phyloP scores from a whole-genome alignment of 495 filamentous ascomycete species.

The Bryoglossum gracile region DNA sequence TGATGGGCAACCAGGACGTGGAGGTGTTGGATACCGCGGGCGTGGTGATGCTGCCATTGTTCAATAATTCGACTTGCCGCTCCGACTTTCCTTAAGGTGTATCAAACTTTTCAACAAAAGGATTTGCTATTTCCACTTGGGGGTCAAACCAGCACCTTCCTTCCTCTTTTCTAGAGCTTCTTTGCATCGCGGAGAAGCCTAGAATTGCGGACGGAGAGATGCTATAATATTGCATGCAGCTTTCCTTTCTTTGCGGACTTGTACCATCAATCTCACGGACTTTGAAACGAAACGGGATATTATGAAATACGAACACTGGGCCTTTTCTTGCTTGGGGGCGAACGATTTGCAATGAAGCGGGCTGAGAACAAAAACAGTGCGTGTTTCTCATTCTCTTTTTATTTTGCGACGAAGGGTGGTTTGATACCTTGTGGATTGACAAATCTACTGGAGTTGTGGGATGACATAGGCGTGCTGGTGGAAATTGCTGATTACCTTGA shows the following conservation, averaged over 20 bases:
- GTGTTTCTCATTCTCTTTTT: background rate
- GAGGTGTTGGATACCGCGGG: conserved; percentile 23
- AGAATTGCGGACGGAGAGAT: background rate
- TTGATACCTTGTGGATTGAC: conserved; percentile 7
- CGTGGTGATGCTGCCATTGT: conserved; percentile 12
- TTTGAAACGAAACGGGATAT: conserved; percentile 16
- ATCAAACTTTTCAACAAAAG: conserved; percentile 16
- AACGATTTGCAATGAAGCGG: background rate
- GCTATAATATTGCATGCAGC: background rate
- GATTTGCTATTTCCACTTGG: conserved; percentile 15
- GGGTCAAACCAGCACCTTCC: conserved; percentile 3
- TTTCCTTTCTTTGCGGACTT: conserved; percentile 15
- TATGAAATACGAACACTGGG: conserved; percentile 14
- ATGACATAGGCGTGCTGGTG: conserved; percentile 1
- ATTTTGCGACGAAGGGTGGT: background rate
- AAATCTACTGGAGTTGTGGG: conserved; percentile 5
- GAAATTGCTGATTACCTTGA: background rate
- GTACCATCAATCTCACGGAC: conserved; percentile 23
- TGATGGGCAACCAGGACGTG: conserved; percentile 23
- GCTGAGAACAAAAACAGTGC: conserved; percentile 5
- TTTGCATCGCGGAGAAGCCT: background rate
- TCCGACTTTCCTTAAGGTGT: conserved; percentile 16
- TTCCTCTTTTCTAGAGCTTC: background rate
- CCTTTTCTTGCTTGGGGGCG: conserved; percentile 15
- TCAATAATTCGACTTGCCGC: conserved; percentile 13